Conservation (phyloP, 2,329 filamentous ascomycete genomes). For the Aspergillus puulaauensis region DNA sequence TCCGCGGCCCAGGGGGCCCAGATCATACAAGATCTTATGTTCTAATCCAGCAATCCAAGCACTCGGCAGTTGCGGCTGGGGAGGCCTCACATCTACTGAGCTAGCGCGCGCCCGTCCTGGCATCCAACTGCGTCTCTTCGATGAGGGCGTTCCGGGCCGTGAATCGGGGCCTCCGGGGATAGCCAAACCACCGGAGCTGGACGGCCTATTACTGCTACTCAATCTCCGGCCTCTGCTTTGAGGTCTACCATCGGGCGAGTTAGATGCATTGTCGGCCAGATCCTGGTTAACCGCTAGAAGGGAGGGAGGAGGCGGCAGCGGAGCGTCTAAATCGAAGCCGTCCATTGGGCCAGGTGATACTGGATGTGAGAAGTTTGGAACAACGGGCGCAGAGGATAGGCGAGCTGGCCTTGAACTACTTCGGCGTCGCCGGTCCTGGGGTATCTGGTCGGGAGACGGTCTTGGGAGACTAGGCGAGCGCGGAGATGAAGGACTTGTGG, state of each 20-base stretch:
- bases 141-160: conserved; percentile 34
- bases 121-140: conserved; percentile 47
- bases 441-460: conserved; percentile 22
- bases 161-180: conserved; percentile 36
- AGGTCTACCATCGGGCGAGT: conserved; percentile 34
- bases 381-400: conserved; percentile 32
- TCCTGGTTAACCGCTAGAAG: conserved; percentile 39
- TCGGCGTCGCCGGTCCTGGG: conserved; percentile 25
- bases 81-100: conserved; percentile 32
- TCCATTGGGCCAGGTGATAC: conserved; percentile 26
- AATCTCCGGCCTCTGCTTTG: conserved; percentile 39
- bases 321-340: conserved; percentile 29
- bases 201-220: conserved; percentile 31
- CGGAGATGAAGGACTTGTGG: conserved; percentile 28
- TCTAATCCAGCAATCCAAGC: conserved; percentile 62
- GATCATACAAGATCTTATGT: conserved; percentile 57
- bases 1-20: conserved; percentile 50
- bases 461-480: conserved; percentile 21
- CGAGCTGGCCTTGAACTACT: conserved; percentile 34
- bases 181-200: conserved; percentile 33
- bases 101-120: conserved; percentile 37
- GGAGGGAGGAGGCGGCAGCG: conserved; percentile 41
- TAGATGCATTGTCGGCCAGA: conserved; percentile 33
- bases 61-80: conserved; percentile 32
- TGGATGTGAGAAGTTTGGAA: conserved; percentile 27